A percentile compares a stretch with the other conserved stretches of the same genome.
These are phyloP conservation scores for Colletotrichum chrysophilum DNA, from an alignment of 2,329 filamentous ascomycete genomes.

Conservation along the genomic window DNA sequence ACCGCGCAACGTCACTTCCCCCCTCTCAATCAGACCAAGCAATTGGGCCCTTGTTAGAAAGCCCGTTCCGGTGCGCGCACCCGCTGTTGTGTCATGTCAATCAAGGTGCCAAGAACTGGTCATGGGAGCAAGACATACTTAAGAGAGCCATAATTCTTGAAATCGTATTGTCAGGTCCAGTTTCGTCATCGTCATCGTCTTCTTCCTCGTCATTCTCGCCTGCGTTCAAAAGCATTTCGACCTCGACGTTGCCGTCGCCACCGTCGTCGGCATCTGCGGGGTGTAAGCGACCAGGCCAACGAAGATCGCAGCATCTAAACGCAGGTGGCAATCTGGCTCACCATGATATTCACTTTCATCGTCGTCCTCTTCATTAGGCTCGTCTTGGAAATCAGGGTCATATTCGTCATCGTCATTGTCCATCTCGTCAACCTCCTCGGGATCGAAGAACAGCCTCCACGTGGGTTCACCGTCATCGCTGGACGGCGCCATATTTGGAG, in stretches of 20 bases:
- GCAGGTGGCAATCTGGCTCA: neutral
- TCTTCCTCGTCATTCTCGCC: constrained; percentile 25
- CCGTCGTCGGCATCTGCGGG: constrained; percentile 30
- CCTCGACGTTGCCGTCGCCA: constrained; percentile 22
- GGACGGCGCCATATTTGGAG: neutral
- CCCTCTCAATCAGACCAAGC: constrained; percentile 43
- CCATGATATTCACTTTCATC: constrained; percentile 23
- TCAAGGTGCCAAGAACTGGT: constrained; percentile 28
- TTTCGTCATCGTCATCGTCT: constrained; percentile 25
- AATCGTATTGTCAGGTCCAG: neutral
- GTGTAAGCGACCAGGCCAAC: constrained; percentile 12
- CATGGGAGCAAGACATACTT: neutral
- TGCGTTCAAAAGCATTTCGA: constrained; percentile 12
- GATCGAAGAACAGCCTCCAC: constrained; percentile 1
- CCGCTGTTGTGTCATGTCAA: constrained; percentile 32
- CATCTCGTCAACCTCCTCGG: constrained; percentile 29
- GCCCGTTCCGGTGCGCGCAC: constrained; percentile 29
- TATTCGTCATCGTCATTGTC: constrained; percentile 38
- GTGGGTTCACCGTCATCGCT: neutral
- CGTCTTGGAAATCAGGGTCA: constrained; percentile 29
- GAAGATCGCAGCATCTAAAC: neutral
- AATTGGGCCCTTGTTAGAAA: constrained; percentile 42
- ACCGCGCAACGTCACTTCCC: constrained; percentile 37
- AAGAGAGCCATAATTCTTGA: neutral
- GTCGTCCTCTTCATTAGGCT: constrained; percentile 27